A percentile compares a stretch with the other conserved stretches of the same genome.
phyloP scores from a whole-genome alignment of 139 green algal genomes.

The Chlorella sp. region DNA sequence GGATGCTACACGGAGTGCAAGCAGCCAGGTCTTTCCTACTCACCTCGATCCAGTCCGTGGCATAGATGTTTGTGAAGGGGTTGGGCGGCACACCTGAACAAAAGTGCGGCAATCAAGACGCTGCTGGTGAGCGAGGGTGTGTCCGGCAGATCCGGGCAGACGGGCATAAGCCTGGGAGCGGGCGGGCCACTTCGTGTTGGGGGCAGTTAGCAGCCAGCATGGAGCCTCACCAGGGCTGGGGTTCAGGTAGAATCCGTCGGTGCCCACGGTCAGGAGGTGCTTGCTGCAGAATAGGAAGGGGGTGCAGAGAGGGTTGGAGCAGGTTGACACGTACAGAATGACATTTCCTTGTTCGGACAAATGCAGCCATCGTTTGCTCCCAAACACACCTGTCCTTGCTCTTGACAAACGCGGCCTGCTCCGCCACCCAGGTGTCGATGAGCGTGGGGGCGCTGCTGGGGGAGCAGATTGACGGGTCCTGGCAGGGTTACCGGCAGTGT shows the following conservation, averaged over 20 bases:
- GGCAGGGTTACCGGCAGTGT: neutral
- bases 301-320: neutral
- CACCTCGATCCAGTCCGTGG: neutral
- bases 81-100: too few relatives aligned
- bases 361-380: neutral
- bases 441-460: too few relatives aligned
- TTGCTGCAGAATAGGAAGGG: constrained; percentile 1
- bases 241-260: constrained; percentile 53
- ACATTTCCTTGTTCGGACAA: too few relatives aligned
- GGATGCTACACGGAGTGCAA: neutral
- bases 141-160: too few relatives aligned
- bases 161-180: too few relatives aligned
- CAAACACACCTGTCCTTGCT: neutral
- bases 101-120: too few relatives aligned
- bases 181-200: too few relatives aligned
- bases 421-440: constrained; percentile 42
- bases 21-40: too few relatives aligned
- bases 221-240: neutral
- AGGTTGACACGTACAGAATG: too few relatives aligned
- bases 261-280: constrained; percentile 59
- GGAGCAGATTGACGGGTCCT: neutral
- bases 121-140: too few relatives aligned
- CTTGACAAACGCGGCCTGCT: constrained; percentile 51
- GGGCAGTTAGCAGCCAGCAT: too few relatives aligned
- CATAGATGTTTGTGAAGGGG: neutral